Percentiles rank a stretch among this genome's conserved stretches.
Conservation (phyloP, 441 rosid genomes). For the Aleurites moluccanus region DNA sequence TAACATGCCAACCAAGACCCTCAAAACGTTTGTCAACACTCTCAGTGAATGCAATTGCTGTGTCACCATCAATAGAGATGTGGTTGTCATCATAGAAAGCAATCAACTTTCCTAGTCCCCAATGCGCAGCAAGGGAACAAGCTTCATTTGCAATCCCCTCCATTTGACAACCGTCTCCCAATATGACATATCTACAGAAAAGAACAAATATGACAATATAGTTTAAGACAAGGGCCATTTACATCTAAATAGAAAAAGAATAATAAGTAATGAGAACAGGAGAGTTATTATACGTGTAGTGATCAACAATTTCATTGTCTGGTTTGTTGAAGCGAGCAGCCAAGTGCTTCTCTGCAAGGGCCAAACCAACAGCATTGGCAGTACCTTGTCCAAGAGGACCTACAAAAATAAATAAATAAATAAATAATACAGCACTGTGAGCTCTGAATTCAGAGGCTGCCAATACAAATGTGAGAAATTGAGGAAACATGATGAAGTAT, state of each 20-base stretch:
- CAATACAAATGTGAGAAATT: not conserved
- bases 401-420: conserved; percentile 27
- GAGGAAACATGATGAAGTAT: not conserved
- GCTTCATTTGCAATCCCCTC: conserved; percentile 87
- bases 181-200: conserved; percentile 46
- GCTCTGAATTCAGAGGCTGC: no score
- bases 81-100: conserved; percentile 96
- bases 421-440: not conserved
- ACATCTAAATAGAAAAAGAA: conserved; percentile 9
- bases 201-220: conserved; percentile 16
- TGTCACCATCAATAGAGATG: conserved; percentile 94
- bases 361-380: conserved; percentile 99
- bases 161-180: conserved; percentile 98
- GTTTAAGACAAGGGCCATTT: not conserved
- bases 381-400: conserved; percentile 99
- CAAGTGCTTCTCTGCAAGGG: conserved; percentile 94
- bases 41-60: conserved; percentile 89
- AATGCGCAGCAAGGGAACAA: conserved; percentile 85
- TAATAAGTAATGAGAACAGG: not conserved
- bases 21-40: conserved; percentile 72
- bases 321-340: conserved; percentile 98
- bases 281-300: conserved; percentile 64
- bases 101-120: conserved; percentile 93
- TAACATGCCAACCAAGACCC: conserved; percentile 96
- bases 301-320: conserved; percentile 83